Conservation (phyloP, 2,329 filamentous ascomycete species). For the Talaromyces sp. region DNA sequence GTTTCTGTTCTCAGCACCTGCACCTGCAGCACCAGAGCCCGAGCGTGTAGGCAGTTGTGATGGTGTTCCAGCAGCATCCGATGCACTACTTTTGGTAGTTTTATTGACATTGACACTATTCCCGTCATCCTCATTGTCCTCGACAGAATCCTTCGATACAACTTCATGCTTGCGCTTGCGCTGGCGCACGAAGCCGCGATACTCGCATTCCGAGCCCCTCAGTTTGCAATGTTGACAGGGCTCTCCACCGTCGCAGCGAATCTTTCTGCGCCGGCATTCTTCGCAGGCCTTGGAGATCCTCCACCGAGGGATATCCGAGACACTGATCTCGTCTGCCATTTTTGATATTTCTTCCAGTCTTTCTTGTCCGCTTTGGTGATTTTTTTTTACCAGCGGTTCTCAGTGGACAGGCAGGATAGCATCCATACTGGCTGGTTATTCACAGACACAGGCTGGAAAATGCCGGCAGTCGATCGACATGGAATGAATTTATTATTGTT, state of each 20-base stretch:
- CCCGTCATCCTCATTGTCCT: conserved; percentile 5
- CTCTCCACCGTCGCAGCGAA: conserved; percentile 35
- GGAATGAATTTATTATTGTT: neutral
- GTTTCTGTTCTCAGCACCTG: conserved; percentile 8
- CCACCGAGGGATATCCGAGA: conserved; percentile 21
- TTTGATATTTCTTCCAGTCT: neutral
- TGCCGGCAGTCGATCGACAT: conserved; percentile 1
- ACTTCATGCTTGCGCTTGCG: conserved; percentile 28
- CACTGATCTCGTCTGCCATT: conserved; percentile 22
- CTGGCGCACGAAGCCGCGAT: conserved; percentile 32
- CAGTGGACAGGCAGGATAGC: neutral
- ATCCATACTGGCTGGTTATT: neutral
- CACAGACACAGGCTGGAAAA: neutral
- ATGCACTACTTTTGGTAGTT: neutral
- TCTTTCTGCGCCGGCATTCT: conserved; percentile 38
- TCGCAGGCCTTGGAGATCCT: conserved; percentile 36
- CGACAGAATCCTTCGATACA: conserved; percentile 11
- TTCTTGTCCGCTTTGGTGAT: neutral
- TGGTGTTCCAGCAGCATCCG: neutral
- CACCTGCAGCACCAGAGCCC: neutral
- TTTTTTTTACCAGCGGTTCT: neutral
- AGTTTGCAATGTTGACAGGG: conserved; percentile 37
- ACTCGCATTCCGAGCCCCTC: conserved; percentile 28
- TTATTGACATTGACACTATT: neutral
- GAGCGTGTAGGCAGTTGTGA: neutral